These are phyloP conservation scores for Pleurotus sapidus DNA, from an alignment of 768 basidiomycete genomes.

Conservation along the genomic window DNA sequence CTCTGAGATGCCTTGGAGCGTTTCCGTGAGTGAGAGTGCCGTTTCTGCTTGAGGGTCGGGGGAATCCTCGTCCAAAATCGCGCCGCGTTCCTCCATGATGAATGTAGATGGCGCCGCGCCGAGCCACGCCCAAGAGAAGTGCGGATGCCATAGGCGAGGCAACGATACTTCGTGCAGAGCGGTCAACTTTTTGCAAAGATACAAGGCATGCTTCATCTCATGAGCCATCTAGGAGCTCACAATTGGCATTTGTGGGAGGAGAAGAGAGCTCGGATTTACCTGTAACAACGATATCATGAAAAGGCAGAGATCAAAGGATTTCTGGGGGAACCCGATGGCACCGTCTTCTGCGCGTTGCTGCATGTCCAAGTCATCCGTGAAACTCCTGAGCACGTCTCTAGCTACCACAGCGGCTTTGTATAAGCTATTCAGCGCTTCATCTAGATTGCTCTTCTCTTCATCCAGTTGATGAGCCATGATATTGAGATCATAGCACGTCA, in stretches of 20 bases:
- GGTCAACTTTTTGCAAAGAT: constrained; percentile 27
- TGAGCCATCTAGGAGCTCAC: constrained; percentile 35
- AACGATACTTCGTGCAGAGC: constrained; percentile 25
- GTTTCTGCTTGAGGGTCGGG: constrained; percentile 15
- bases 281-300: constrained; percentile 43
- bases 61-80: constrained; percentile 13
- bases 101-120: constrained; percentile 31
- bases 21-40: constrained; percentile 26
- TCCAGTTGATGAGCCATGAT: constrained; percentile 2
- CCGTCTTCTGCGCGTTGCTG: constrained; percentile 18
- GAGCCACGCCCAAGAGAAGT: constrained; percentile 37
- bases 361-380: constrained; percentile 28
- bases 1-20: constrained; percentile 30
- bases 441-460: constrained; percentile 13
- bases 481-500: constrained; percentile 22
- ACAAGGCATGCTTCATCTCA: constrained; percentile 32
- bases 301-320: constrained; percentile 32
- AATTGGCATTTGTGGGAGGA: not conserved
- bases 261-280: constrained; percentile 20
- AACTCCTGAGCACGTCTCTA: constrained; percentile 25
- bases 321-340: constrained; percentile 19
- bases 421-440: constrained; percentile 18
- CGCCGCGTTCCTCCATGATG: constrained; percentile 16
- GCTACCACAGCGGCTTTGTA: constrained; percentile 18
- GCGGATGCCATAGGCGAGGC: constrained; percentile 38